Conservation (phyloP, 176 grass and related monocot species). For the Oryza coarctata region DNA sequence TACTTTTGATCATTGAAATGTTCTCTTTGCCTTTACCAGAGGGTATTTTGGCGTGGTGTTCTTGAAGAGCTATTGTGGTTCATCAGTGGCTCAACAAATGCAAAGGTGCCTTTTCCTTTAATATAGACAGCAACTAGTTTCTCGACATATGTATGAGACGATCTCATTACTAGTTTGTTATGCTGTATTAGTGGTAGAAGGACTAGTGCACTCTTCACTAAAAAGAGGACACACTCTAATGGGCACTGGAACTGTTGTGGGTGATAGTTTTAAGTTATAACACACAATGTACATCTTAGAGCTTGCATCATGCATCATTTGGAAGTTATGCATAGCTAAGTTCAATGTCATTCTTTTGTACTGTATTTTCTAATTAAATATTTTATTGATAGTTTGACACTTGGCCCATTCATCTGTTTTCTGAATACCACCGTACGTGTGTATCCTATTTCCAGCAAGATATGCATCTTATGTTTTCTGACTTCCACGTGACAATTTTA, state of each 20-base stretch:
- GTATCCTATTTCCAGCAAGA: neutral
- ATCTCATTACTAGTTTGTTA: neutral
- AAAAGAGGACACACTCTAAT: neutral
- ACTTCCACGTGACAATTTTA: neutral
- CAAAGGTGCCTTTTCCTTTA: constrained; percentile 48
- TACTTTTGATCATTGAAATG: neutral
- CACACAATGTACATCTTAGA: neutral
- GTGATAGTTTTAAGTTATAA: neutral
- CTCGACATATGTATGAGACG: neutral
- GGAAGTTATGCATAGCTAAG: neutral
- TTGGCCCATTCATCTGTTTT: neutral
- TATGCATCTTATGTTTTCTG: neutral
- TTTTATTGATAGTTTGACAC: neutral
- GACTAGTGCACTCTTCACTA: neutral
- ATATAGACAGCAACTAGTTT: neutral
- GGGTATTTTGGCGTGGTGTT: constrained; percentile 84
- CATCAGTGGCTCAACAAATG: constrained; percentile 85
- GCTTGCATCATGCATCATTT: neutral
- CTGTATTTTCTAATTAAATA: neutral
- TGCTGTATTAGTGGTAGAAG: neutral
- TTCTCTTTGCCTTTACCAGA: constrained; percentile 47
- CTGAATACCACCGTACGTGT: neutral
- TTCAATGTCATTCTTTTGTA: neutral
- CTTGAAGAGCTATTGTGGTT: constrained; percentile 92
- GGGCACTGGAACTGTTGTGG: neutral